phyloP scores from a whole-genome alignment of 768 basidiomycete genomes.

The Crucibulum laeve region DNA sequence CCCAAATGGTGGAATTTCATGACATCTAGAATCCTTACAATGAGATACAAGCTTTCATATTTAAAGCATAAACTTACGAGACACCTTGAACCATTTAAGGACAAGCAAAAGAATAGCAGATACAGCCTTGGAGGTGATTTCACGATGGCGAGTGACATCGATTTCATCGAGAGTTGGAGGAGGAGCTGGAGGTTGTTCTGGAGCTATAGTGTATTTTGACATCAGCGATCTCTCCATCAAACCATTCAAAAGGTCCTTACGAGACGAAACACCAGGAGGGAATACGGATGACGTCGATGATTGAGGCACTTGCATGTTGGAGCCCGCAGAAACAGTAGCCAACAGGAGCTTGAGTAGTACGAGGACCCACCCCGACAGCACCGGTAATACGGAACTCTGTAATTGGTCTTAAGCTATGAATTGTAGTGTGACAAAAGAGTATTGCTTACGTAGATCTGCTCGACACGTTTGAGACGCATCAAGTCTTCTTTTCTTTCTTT shows the following conservation, averaged over 20 bases:
- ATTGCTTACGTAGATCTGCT: slow-evolving; percentile 82
- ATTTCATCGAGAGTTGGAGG: slow-evolving; percentile 86
- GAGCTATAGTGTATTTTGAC: slow-evolving; percentile 29
- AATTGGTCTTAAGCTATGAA: background rate
- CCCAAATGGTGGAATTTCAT: slow-evolving; percentile 99
- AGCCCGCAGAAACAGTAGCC: slow-evolving; percentile 86
- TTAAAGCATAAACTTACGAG: slow-evolving; percentile 59
- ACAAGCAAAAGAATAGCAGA: slow-evolving; percentile 89
- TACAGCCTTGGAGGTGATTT: slow-evolving; percentile 96
- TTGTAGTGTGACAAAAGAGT: background rate
- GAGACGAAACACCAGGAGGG: slow-evolving; percentile 65
- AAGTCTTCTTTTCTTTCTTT: slow-evolving; percentile 75
- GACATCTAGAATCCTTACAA: slow-evolving; percentile 52
- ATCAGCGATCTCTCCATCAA: background rate
- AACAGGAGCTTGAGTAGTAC: slow-evolving; percentile 90
- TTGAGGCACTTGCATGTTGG: slow-evolving; percentile 56
- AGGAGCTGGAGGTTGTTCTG: slow-evolving; percentile 57
- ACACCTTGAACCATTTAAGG: slow-evolving; percentile 98
- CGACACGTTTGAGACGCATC: slow-evolving; percentile 83
- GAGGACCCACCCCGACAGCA: slow-evolving; percentile 85
- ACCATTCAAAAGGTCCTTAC: slow-evolving; percentile 29
- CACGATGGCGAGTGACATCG: slow-evolving; percentile 91
- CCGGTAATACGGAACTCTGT: slow-evolving; percentile 80
- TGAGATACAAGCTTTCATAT: background rate
- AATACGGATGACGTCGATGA: slow-evolving; percentile 68